These are phyloP conservation scores for Anacardium occidentale DNA, from an alignment of 345 rosid genomes.

Conservation along the genomic window DNA sequence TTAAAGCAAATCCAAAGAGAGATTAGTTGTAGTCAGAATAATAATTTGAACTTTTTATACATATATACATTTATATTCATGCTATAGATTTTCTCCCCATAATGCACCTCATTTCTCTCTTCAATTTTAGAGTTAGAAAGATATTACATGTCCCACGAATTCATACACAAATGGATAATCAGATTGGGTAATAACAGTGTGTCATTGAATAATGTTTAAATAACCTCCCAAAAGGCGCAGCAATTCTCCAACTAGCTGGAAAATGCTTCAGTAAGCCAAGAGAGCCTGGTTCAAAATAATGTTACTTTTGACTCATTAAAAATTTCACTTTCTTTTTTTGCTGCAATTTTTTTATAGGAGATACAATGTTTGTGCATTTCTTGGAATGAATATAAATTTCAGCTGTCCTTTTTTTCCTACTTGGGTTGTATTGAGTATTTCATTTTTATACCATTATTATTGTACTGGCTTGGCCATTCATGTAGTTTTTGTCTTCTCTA, in stretches of 20 bases:
- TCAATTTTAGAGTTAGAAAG: background rate
- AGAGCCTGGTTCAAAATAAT: background rate
- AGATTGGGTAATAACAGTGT: background rate
- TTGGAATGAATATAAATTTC: background rate
- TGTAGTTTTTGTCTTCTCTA: slow-evolving; percentile 27
- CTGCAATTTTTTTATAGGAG: too few species aligned
- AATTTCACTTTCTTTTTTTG: background rate
- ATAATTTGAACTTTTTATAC: background rate
- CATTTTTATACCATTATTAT: background rate
- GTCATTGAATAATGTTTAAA: background rate
- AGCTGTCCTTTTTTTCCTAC: background rate
- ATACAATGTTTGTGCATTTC: too few species aligned
- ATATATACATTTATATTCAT: background rate
- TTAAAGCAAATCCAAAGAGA: background rate
- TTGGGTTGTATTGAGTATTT: background rate
- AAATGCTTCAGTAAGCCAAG: background rate
- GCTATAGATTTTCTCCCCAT: background rate
- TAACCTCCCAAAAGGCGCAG: background rate
- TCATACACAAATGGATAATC: too few species aligned
- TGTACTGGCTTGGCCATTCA: slow-evolving; percentile 1
- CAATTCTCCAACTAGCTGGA: background rate
- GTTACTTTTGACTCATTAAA: background rate
- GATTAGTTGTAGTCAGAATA: background rate
- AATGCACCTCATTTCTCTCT: background rate
- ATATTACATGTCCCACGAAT: background rate